These are phyloP conservation scores for Guyanaporus albipodus DNA, from an alignment of 768 basidiomycete species.

Conservation along the genomic window DNA sequence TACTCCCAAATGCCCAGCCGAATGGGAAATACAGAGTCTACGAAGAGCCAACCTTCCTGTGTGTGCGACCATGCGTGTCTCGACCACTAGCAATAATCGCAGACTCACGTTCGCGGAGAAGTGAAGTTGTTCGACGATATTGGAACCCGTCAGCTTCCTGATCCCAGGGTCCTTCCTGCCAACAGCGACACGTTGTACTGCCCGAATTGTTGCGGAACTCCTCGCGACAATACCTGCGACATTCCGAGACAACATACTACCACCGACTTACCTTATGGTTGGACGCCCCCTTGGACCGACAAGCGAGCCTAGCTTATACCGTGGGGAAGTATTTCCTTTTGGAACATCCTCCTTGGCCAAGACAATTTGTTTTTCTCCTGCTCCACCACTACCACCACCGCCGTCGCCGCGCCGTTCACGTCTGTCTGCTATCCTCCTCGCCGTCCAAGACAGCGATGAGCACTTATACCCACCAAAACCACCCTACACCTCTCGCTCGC, in stretches of 20 bases:
- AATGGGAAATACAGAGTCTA: constrained; percentile 78
- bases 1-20: constrained; percentile 72
- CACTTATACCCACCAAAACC: constrained; percentile 26
- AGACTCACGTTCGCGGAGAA: constrained; percentile 19
- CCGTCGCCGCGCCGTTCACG: constrained; percentile 16
- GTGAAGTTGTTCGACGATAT: not conserved
- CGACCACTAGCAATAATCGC: constrained; percentile 9
- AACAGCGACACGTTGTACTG: constrained; percentile 4
- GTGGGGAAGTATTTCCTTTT: constrained; percentile 16
- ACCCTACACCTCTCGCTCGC: constrained; percentile 41
- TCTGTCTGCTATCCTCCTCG: constrained; percentile 18
- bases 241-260: constrained; percentile 21
- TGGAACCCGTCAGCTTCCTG: constrained; percentile 13
- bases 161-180: not conserved
- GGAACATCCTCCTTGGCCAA: not conserved
- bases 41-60: constrained; percentile 60
- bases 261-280: too few relatives aligned
- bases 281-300: too few relatives aligned
- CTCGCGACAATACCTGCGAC: constrained; percentile 1
- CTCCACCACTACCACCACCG: constrained; percentile 15
- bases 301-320: not conserved
- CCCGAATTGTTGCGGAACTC: not conserved
- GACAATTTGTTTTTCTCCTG: constrained; percentile 26
- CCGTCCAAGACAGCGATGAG: constrained; percentile 25
- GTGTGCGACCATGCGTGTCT: constrained; percentile 14